Base-by-base conservation (phyloP, 495 filamentous ascomycete species). In the Astrothelium macrocarpum region DNA sequence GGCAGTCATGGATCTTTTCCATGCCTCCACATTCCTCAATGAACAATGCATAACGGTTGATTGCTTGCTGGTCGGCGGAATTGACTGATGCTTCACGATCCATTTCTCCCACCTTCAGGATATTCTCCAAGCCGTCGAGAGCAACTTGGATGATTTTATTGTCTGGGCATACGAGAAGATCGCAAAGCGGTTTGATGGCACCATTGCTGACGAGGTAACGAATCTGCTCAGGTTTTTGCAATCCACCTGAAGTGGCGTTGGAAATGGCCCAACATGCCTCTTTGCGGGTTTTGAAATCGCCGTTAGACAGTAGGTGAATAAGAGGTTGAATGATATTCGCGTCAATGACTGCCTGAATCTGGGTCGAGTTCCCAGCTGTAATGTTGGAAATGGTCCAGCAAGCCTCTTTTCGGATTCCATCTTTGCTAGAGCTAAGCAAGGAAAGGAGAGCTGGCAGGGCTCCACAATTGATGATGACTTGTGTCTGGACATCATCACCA, bases 131-230 rank as follows among this genome's bases (percentile, higher is more conserved):
- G 58, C 95, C 95, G 71, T 99, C 95, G 31, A 99, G 85, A 68
- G 95, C 95, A 71, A 99, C 95, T 74, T 99, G 95, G 70, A 99
- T 97, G 74, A 99, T 99, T 85, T 99, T 99, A 79, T 99, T 99
- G 77, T 99, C 95, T 16, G 95, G 95, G 81, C 95, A 97, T 43
- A 85, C 87, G 23, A 99, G 84, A 23, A 99, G 86, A 68, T 99
- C 95, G 76, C 95, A 99, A 39, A 99, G 84, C 0, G 95, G 95
- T 79, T 90, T 95, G 78, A 99, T 97, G 81, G 90, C 96, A 60
- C 95, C 95, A 73, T 92, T 87, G 10, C 83, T 75, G 56, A 99
- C 95, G 60, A 99, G 82, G 71, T 96, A 97, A 63, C 95, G 83
- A 66, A 99, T 99, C 79, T 99, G 95, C 32, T 97, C 95, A 3